phyloP scores from a whole-genome alignment of 1,139 yeast species.

The Candida frijolesensis region DNA sequence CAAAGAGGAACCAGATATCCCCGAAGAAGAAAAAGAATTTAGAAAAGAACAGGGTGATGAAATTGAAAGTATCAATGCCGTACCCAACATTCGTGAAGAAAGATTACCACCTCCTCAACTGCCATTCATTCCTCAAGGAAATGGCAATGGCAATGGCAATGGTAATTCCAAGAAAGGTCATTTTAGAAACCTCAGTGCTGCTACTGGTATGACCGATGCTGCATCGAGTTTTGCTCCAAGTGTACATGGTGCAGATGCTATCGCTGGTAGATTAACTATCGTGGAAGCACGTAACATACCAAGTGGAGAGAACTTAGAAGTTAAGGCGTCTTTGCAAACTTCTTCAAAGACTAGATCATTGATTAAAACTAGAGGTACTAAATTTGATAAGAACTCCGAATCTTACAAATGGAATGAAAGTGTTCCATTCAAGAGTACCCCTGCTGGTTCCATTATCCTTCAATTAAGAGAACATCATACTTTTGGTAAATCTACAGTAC shows the following conservation, averaged over 20 bases:
- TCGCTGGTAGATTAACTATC: constrained; percentile 58
- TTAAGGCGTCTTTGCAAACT: constrained; percentile 55
- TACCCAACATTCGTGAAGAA: constrained; percentile 40
- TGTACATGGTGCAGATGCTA: constrained; percentile 37
- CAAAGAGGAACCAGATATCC: constrained; percentile 9
- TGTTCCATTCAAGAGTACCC: constrained; percentile 64
- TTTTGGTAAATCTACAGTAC: constrained; percentile 67
- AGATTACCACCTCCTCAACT: constrained; percentile 44
- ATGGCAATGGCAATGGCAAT: neutral
- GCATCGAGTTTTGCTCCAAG: constrained; percentile 44
- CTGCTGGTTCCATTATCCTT: constrained; percentile 60
- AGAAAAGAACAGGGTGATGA: constrained; percentile 13
- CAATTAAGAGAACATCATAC: constrained; percentile 68
- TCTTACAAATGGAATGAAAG: constrained; percentile 67
- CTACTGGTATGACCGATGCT: constrained; percentile 23
- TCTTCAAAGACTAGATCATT: constrained; percentile 58
- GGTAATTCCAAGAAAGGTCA: constrained; percentile 26
- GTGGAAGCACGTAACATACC: constrained; percentile 42
- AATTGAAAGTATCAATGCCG: constrained; percentile 20
- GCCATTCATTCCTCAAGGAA: constrained; percentile 19
- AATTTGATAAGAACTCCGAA: constrained; percentile 44
- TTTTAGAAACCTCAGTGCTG: constrained; percentile 27
- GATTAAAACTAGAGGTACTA: constrained; percentile 64
- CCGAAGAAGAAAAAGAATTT: constrained; percentile 18
- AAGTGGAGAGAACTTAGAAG: constrained; percentile 36